Percentiles rank a stretch among this genome's conserved stretches.
These are phyloP conservation scores for Debaryomyces subglobosus DNA, from an alignment of 1,139 yeast species.

Conservation along the genomic window DNA sequence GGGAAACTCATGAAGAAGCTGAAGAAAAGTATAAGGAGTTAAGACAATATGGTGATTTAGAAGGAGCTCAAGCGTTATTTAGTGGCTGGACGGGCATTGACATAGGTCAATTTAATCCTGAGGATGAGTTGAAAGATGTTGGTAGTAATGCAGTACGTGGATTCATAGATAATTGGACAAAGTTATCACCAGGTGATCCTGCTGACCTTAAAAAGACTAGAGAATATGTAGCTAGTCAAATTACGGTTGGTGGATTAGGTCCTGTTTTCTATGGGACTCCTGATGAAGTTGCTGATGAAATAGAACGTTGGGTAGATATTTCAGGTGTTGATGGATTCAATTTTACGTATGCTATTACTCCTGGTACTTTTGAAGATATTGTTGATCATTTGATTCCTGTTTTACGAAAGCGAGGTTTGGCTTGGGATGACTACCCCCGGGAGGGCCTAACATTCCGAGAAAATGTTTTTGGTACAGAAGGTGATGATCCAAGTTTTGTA, in stretches of 20 bases:
- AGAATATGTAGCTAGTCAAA: conserved; percentile 29
- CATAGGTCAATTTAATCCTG: conserved; percentile 29
- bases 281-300: conserved; percentile 29
- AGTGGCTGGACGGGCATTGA: conserved; percentile 44
- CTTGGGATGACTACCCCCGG: conserved; percentile 33
- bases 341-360: conserved; percentile 30
- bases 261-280: conserved; percentile 30
- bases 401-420: conserved; percentile 27
- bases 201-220: conserved; percentile 29
- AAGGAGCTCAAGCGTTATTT: conserved; percentile 43
- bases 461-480: conserved; percentile 27
- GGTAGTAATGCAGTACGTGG: conserved; percentile 34
- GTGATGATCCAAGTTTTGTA: conserved; percentile 26
- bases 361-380: conserved; percentile 32
- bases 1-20: conserved; percentile 40
- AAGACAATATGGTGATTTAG: conserved; percentile 36
- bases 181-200: conserved; percentile 30
- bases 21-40: conserved; percentile 31
- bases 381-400: conserved; percentile 31
- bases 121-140: conserved; percentile 31
- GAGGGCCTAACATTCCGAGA: conserved; percentile 28
- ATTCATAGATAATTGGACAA: conserved; percentile 35
- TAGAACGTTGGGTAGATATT: conserved; percentile 34
- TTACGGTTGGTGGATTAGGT: conserved; percentile 35
- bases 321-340: conserved; percentile 35